These are phyloP conservation scores for Leccinellum rugosiceps DNA, from an alignment of 768 basidiomycete species.

Conservation along the genomic window DNA sequence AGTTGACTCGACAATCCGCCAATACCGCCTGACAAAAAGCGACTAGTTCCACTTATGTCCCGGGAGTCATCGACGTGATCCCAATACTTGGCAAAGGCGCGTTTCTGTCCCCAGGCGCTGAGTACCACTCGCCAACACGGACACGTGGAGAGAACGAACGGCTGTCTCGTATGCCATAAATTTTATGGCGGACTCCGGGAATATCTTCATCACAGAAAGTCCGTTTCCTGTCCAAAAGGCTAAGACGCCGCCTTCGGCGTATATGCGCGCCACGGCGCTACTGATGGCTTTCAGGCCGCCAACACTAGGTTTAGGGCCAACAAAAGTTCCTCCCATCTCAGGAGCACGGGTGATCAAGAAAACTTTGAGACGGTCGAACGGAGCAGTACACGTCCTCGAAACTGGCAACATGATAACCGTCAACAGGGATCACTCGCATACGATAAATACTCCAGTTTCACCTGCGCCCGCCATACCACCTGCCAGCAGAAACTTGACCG, in stretches of 20 bases:
- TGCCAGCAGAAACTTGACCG: slow-evolving; percentile 87
- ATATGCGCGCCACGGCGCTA: slow-evolving; percentile 76
- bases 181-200: slow-evolving; percentile 98
- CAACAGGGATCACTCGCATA: not conserved
- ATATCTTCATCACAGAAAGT: slow-evolving; percentile 91
- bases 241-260: slow-evolving; percentile 81
- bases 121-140: slow-evolving; percentile 12
- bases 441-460: slow-evolving; percentile 47
- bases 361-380: slow-evolving; percentile 94
- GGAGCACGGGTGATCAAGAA: slow-evolving; percentile 90
- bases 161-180: slow-evolving; percentile 94
- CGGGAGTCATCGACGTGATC: slow-evolving; percentile 87
- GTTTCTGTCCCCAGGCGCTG: slow-evolving; percentile 61
- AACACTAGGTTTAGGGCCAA: slow-evolving; percentile 43
- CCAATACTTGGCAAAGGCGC: slow-evolving; percentile 86
- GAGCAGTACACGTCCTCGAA: slow-evolving; percentile 93
- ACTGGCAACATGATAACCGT: slow-evolving; percentile 46
- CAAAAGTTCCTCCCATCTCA: slow-evolving; percentile 57
- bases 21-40: slow-evolving; percentile 93
- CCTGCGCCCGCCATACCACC: slow-evolving; percentile 95
- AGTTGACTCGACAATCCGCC: slow-evolving; percentile 94
- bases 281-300: slow-evolving; percentile 62
- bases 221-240: slow-evolving; percentile 99
- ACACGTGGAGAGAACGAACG: slow-evolving; percentile 45
- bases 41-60: slow-evolving; percentile 86